phyloP scores from a whole-genome alignment of 2,329 filamentous ascomycete species.

The Trichoderma arundinaceum region DNA sequence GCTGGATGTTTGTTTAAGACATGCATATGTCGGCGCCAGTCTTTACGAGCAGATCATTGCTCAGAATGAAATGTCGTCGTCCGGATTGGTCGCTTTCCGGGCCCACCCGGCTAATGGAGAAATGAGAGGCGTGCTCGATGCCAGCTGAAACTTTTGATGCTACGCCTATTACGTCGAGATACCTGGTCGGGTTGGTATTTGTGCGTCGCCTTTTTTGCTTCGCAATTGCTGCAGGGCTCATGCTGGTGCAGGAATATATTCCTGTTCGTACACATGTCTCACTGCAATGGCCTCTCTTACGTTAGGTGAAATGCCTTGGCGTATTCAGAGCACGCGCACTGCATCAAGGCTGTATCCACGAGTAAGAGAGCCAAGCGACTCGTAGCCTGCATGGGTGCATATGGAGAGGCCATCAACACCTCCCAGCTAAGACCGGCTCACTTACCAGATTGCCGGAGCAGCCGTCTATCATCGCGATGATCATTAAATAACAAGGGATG shows the following conservation, averaged over 20 bases:
- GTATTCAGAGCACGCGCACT: not conserved
- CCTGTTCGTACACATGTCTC: not conserved
- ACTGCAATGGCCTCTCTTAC: not conserved
- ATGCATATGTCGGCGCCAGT: constrained; percentile 29
- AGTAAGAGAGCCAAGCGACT: not conserved
- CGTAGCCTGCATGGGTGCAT: not conserved
- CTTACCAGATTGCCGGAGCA: not conserved
- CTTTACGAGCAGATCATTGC: constrained; percentile 29
- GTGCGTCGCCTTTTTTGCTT: not conserved
- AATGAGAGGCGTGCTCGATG: constrained; percentile 31
- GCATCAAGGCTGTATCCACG: no score
- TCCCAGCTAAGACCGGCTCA: not conserved
- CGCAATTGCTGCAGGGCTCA: not conserved
- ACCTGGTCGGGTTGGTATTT: not conserved
- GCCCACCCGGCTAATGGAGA: constrained; percentile 20
- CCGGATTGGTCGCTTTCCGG: constrained; percentile 23
- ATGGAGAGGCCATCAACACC: not conserved
- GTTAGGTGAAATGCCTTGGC: not conserved
- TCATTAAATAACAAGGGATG: not conserved
- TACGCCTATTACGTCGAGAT: constrained; percentile 40
- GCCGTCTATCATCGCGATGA: not conserved
- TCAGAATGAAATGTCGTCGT: constrained; percentile 1
- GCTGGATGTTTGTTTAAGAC: constrained; percentile 25
- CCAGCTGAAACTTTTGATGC: constrained; percentile 31
- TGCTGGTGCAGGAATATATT: not conserved